Percentiles rank a stretch among this genome's conserved stretches.
Conservation (phyloP, 768 basidiomycete species). For the Russula olivacea region DNA sequence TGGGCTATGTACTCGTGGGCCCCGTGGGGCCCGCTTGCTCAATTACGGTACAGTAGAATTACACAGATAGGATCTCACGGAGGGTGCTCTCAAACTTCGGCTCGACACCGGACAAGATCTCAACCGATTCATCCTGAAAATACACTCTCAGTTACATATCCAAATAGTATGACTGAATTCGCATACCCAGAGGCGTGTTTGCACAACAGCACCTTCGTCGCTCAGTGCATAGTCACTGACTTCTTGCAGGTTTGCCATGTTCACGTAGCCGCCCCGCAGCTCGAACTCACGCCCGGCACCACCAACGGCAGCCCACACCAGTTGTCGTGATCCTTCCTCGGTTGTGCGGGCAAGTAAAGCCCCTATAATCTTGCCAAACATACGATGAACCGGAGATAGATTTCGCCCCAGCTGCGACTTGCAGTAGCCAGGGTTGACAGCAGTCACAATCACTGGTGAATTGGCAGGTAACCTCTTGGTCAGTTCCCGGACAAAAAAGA, state of each 20-base stretch:
- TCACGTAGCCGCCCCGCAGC: slow-evolving; percentile 14
- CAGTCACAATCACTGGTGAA: slow-evolving; percentile 19
- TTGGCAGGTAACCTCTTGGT: slow-evolving; percentile 19
- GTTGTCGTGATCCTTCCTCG: slow-evolving; percentile 18
- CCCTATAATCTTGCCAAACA: neutral
- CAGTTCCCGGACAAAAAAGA: slow-evolving; percentile 21
- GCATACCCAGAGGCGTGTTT: slow-evolving; percentile 19
- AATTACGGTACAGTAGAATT: neutral
- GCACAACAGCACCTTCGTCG: slow-evolving; percentile 12
- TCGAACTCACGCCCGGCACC: slow-evolving; percentile 14
- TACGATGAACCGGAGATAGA: neutral
- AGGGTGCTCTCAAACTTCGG: slow-evolving; percentile 5
- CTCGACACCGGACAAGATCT: slow-evolving; percentile 13
- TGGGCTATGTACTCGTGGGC: too few species aligned
- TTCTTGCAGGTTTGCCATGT: slow-evolving; percentile 3
- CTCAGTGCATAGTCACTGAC: slow-evolving; percentile 21
- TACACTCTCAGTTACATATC: neutral
- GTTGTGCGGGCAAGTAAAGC: slow-evolving; percentile 7
- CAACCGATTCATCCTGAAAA: slow-evolving; percentile 15
- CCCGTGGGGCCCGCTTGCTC: too few species aligned
- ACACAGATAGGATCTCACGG: slow-evolving; percentile 4
- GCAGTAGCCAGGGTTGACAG: slow-evolving; percentile 23
- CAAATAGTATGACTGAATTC: neutral
- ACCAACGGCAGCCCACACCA: slow-evolving; percentile 20
- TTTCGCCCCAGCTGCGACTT: slow-evolving; percentile 8